A percentile compares a stretch with the other conserved stretches of the same genome.
Conservation (phyloP, 73 alveolate species). For the Paramecium bursaria region DNA sequence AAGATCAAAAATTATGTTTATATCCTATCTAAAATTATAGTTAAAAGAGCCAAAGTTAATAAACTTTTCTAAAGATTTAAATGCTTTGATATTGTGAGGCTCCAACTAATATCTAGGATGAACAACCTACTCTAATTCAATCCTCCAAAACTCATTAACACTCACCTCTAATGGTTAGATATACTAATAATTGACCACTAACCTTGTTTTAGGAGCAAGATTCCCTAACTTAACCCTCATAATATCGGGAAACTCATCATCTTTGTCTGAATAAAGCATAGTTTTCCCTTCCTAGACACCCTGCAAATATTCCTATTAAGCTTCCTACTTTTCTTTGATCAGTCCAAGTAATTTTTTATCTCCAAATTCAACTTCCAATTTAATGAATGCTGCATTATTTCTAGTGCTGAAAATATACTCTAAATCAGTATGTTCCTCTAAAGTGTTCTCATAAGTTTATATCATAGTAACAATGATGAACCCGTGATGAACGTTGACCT, state of each 20-base stretch:
- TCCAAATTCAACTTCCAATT: slow-evolving; percentile 18
- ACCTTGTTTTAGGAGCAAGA: slow-evolving; percentile 4
- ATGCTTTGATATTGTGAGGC: too few relatives aligned
- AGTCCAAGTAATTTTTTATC: slow-evolving; percentile 22
- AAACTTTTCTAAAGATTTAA: not conserved
- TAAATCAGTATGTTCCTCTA: too few relatives aligned
- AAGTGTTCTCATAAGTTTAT: too few relatives aligned
- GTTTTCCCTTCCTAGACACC: slow-evolving; percentile 53
- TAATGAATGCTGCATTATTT: too few relatives aligned
- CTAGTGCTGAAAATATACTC: too few relatives aligned
- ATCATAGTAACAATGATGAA: too few relatives aligned
- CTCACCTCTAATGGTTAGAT: not conserved
- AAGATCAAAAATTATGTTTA: not conserved
- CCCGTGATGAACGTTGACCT: too few relatives aligned
- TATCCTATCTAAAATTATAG: not conserved
- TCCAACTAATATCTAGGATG: not conserved
- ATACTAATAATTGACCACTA: not conserved
- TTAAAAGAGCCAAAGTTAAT: not conserved
- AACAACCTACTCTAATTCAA: not conserved
- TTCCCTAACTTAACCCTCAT: slow-evolving; percentile 52
- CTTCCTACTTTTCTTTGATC: slow-evolving; percentile 49
- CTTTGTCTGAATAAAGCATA: slow-evolving; percentile 22
- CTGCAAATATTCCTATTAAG: slow-evolving; percentile 13
- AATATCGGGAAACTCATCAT: not conserved
- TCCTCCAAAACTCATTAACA: slow-evolving; percentile 52